These are phyloP conservation scores for Dipodascus albidus DNA, from an alignment of 805 yeast genomes.

Conservation along the genomic window DNA sequence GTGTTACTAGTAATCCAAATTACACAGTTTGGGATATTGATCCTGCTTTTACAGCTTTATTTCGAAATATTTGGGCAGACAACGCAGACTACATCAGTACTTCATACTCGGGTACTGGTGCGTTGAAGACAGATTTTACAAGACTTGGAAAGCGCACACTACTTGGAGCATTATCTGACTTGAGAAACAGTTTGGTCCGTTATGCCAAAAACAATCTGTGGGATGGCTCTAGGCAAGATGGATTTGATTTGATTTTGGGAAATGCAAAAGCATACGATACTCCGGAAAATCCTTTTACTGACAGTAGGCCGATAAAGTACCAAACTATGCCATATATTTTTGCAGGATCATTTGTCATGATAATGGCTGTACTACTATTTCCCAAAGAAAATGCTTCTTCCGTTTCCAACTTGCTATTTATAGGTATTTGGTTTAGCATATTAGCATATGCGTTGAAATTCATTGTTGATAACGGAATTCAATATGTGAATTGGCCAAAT, in stretches of 20 bases:
- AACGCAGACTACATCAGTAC: conserved; percentile 57
- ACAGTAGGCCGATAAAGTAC: conserved; percentile 57
- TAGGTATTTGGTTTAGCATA: conserved; percentile 36
- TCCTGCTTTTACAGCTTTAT: conserved; percentile 15
- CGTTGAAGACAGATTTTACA: conserved; percentile 39
- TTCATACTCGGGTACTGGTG: conserved; percentile 49
- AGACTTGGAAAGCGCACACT: conserved; percentile 40
- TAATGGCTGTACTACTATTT: conserved; percentile 55
- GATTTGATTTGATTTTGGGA: conserved; percentile 81
- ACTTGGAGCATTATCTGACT: conserved; percentile 73
- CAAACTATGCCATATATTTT: conserved; percentile 74
- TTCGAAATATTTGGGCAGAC: conserved; percentile 44
- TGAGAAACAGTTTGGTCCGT: conserved; percentile 73
- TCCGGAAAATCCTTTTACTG: conserved; percentile 60
- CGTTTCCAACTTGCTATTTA: conserved; percentile 46
- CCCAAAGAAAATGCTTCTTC: conserved; percentile 61
- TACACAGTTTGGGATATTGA: conserved; percentile 14
- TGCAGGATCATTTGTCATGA: conserved; percentile 58
- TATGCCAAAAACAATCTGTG: conserved; percentile 72
- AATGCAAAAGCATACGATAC: conserved; percentile 47
- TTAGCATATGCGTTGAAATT: conserved; percentile 32
- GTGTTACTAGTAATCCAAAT: neutral
- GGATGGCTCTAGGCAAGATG: conserved; percentile 93
- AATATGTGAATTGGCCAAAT: conserved; percentile 93
- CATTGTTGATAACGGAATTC: conserved; percentile 57